Evolutionary conservation across 306 rosid species (phyloP), one percentile per base, ranked within the genome.

Genomic region (Rosa chinensis): DNA sequence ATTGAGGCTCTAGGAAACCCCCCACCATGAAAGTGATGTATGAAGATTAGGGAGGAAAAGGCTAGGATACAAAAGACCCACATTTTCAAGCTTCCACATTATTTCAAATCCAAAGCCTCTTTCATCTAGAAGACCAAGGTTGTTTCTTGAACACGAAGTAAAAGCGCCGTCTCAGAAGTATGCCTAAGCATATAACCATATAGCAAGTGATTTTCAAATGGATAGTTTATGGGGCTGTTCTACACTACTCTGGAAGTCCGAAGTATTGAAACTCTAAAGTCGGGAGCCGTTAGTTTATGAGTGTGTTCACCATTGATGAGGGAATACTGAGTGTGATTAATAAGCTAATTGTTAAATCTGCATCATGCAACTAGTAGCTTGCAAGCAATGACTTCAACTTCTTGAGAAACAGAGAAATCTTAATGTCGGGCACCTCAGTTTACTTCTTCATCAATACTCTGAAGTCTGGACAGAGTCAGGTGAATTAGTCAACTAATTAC

Each of bases 361-460:
- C 69, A 32, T 32, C 69, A 63, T 1, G 68, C 8, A 13, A 64
- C 44, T 35, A 12, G 70, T 25, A 14, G 70, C 20, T 14, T 64
- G 70, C 44, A 64, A 11, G 66, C 66, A 59, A 44, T 44, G 11
- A 23, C 14, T 10, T n/a, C 5, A 23, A 59, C 6, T 23, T 23
- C 39, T 9, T 23, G 37, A 10, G 66, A 59, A 59, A 23, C 66
- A 21, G 37, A 59, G 32, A 59, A 59, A 58, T 8, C 14, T 9
- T 58, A 13, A 58, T 10, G 66, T 8, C 10, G 3, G 16, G 3
- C 35, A 59, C 10, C 37, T 10, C 37, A 59, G 66, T 11, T 20
- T 59, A 59, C 66, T 59, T 59, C 66, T 23, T 59, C 32, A 59
- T 59, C 66, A 59, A 59, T n/a, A 23, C 66, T n/a, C 66, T 59